A percentile compares a stretch with the other conserved stretches of the same genome.
phyloP scores from a whole-genome alignment of 225 moss, liverwort and hornwort species.

The Anthoceros angustus region DNA sequence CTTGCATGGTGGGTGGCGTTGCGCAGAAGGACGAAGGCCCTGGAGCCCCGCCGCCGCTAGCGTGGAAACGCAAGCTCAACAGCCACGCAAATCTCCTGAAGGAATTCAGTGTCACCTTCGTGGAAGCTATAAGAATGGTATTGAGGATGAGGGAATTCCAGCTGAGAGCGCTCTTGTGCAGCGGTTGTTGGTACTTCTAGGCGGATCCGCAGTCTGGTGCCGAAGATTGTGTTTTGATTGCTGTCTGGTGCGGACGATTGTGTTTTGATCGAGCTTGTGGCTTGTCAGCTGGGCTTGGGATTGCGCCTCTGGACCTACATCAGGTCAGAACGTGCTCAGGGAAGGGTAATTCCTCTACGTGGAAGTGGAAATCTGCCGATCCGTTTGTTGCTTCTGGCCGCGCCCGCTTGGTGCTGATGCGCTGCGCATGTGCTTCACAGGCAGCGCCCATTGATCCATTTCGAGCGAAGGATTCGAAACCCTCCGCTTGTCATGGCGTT shows the following conservation, averaged over 20 bases:
- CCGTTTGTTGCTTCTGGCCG: background rate
- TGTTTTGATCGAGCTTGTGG: background rate
- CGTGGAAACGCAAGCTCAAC: constrained; percentile 92
- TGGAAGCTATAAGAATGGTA: constrained; percentile 90
- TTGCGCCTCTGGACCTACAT: constrained; percentile 87
- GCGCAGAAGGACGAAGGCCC: constrained; percentile 73
- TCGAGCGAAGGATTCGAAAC: constrained; percentile 38
- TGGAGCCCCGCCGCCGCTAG: constrained; percentile 79
- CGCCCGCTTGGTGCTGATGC: background rate
- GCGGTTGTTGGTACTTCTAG: too few species aligned
- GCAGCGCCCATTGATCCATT: constrained; percentile 96
- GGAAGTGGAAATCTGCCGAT: too few species aligned
- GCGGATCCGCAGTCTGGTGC: too few species aligned
- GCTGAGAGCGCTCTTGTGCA: too few species aligned
- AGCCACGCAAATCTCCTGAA: constrained; percentile 62
- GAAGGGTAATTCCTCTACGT: constrained; percentile 56
- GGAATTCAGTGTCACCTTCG: constrained; percentile 89
- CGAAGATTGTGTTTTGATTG: too few species aligned
- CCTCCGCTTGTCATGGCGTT: constrained; percentile 95
- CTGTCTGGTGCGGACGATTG: too few species aligned
- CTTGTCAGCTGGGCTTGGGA: constrained; percentile 63
- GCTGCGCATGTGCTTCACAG: constrained; percentile 18
- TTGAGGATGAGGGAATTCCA: background rate
- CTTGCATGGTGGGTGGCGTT: background rate
- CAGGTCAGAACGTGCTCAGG: constrained; percentile 74